These are phyloP conservation scores for Rhizopus microsporus DNA, from an alignment of 371 early-diverging fungal species.

Conservation along the genomic window DNA sequence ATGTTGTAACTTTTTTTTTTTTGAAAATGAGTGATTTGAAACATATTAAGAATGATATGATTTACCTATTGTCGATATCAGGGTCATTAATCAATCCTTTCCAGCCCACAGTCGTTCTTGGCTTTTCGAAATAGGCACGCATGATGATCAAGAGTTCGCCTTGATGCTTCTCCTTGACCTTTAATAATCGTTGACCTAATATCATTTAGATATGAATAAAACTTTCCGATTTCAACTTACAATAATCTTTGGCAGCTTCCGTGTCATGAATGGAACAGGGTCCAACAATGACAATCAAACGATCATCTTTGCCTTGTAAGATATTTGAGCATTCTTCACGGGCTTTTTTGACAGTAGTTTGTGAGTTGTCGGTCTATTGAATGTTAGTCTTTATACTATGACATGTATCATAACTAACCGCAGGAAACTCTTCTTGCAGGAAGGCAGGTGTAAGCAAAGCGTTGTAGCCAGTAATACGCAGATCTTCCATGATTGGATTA, in stretches of 20 bases:
- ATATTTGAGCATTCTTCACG: conserved; percentile 72
- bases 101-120: conserved; percentile 94
- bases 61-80: conserved; percentile 71
- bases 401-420: conserved; percentile 38
- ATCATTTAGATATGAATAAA: conserved; percentile 4
- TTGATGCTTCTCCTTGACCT: conserved; percentile 53
- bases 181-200: conserved; percentile 59
- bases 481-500: conserved; percentile 54
- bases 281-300: conserved; percentile 87
- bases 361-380: conserved; percentile 27
- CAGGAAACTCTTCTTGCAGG: conserved; percentile 62
- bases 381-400: not conserved
- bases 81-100: conserved; percentile 95
- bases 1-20: conserved; percentile 66
- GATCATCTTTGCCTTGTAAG: conserved; percentile 80
- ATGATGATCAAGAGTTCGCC: conserved; percentile 82
- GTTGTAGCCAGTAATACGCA: conserved; percentile 64
- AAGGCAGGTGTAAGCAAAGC: conserved; percentile 62
- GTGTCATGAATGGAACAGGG: conserved; percentile 93
- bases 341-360: conserved; percentile 52
- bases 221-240: conserved; percentile 19
- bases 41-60: not conserved
- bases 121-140: conserved; percentile 96
- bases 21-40: not conserved
- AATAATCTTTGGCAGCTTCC: conserved; percentile 83